Percentiles rank a stretch among this genome's conserved stretches.
phyloP scores from a whole-genome alignment of 2,329 filamentous ascomycete species.

The Clonostachys solani region DNA sequence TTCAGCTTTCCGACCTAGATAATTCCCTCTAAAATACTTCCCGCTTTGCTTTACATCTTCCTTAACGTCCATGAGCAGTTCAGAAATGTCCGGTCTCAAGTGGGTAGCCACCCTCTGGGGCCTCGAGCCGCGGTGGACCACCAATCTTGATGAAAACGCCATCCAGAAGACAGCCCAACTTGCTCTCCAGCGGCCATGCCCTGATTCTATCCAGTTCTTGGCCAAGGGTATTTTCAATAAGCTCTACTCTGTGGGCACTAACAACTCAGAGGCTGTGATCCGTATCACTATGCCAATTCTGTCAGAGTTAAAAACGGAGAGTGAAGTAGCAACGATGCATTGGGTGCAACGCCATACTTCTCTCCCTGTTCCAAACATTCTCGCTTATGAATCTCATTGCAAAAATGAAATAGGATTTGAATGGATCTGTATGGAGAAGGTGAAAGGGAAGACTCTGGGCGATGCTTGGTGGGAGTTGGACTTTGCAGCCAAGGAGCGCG shows the following conservation, averaged over 20 bases:
- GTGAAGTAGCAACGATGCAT: constrained; percentile 19
- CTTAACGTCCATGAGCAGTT: too few species aligned
- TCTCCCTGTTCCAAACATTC: constrained; percentile 19
- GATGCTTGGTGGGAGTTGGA: constrained; percentile 18
- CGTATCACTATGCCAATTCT: background rate
- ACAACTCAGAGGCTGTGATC: background rate
- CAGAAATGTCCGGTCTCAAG: too few species aligned
- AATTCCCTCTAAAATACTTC: too few species aligned
- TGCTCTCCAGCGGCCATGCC: background rate
- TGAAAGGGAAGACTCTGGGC: constrained; percentile 15
- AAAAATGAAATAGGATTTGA: constrained; percentile 29
- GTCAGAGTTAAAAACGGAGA: background rate
- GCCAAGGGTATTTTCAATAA: background rate
- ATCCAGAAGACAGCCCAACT: background rate
- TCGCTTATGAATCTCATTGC: constrained; percentile 9
- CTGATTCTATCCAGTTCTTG: background rate
- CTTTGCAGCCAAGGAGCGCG: constrained; percentile 19
- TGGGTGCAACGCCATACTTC: constrained; percentile 17
- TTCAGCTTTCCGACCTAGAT: too few species aligned
- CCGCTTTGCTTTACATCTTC: too few species aligned
- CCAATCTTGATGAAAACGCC: background rate
- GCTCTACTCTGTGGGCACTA: background rate
- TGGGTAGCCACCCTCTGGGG: too few species aligned
- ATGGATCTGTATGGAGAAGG: constrained; percentile 31
- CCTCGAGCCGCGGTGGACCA: too few species aligned